Base-by-base conservation (phyloP, 2,329 filamentous ascomycete species). In the Phialemonium atrogriseum region DNA sequence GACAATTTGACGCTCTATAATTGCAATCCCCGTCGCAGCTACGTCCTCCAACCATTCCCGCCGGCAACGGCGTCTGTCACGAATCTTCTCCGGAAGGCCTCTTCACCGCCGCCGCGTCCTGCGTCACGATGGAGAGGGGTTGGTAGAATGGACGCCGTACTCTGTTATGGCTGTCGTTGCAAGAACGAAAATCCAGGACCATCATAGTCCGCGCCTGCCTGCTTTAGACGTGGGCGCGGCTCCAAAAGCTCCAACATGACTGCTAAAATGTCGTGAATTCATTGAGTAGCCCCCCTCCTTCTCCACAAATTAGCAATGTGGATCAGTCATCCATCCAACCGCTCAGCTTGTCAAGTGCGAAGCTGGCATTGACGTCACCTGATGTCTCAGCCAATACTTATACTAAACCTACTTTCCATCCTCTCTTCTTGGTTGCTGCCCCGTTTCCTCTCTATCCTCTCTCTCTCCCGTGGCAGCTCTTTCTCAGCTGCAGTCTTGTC, bases 171-270 rank as follows among this genome's bases (percentile, higher is more conserved):
- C 29, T 30, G 27, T 19, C 37, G 43, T 43, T 54, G 51, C 51
- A 36, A 53, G 48, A 51, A 30, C 35, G 41, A 50, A 31, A 23
- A 20, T 23, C 24, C 36, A 25, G 51, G 50, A 50, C 49, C 49
- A 48, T 54, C 51, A 54, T 54, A 54, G 51, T 54, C 50, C 51
- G 36, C 50, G 50, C 34, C 46, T 43, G 45, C 19, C 27, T 30
- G 12, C 19, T 34, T 41, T 24, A 37, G 33, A 49, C 48, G 41
- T 44, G 41, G 48, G 44, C 45, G 49, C 45, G 51, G 50, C 51
- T 54, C 51, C 51, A 44, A 45, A 44, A 39, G 44, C 38, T 49
- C 48, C 50, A 30, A 52, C 47, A 52, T 46, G n/a, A n/a, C n/a
- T n/a, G n/a, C n/a, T n/a, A n/a, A n/a, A n/a, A n/a, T n/a, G n/a